Evolutionary conservation across 305 asterid species (phyloP).

Genomic region (Solanum hybrid): DNA sequence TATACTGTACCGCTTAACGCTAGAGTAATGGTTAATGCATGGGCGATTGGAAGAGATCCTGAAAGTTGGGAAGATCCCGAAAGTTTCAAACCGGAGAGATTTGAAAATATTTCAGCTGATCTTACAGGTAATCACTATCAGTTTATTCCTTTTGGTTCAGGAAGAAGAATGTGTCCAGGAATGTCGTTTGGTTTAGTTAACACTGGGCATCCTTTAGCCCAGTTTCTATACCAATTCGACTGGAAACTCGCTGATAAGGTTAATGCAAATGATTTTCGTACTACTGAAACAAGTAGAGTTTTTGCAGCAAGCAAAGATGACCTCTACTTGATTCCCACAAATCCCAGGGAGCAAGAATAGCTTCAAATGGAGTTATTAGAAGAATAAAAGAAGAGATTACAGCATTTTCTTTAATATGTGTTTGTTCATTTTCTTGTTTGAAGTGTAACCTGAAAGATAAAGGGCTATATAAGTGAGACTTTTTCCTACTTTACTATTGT

Average conservation of each 20-base stretch:
- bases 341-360: neutral
- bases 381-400: neutral
- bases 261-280: neutral
- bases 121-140: slow-evolving; percentile 6
- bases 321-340: neutral
- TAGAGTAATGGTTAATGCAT: neutral
- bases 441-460: neutral
- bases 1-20: neutral
- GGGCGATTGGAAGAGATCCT: slow-evolving; percentile 9
- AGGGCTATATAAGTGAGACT: neutral
- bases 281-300: slow-evolving; percentile 5
- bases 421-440: neutral
- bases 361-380: neutral
- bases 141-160: slow-evolving; percentile 7
- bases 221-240: slow-evolving; percentile 1
- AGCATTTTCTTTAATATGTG: neutral
- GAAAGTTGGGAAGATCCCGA: neutral
- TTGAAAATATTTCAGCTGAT: neutral
- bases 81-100: slow-evolving; percentile 9
- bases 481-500: neutral
- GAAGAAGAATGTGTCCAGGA: slow-evolving; percentile 13
- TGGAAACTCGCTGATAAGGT: slow-evolving; percentile 3
- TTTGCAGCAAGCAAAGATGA: slow-evolving; percentile 6
- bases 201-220: slow-evolving; percentile 3
- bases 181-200: neutral